These are phyloP conservation scores for Aureobasidium leucospermi DNA, from an alignment of 2,329 filamentous ascomycete genomes.

Conservation along the genomic window DNA sequence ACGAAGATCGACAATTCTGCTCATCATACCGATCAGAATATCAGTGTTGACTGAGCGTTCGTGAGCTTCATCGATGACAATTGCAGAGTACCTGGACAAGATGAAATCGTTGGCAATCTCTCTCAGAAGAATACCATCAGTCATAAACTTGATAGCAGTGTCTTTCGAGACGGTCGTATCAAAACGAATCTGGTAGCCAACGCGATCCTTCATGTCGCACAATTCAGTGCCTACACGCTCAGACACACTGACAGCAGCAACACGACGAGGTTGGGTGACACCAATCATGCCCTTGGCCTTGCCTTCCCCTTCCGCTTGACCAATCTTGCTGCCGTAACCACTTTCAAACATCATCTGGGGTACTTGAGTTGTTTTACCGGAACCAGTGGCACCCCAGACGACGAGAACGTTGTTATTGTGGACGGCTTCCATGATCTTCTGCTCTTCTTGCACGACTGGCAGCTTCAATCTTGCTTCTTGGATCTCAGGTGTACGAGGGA, in stretches of 20 bases:
- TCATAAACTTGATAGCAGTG: constrained; percentile 98
- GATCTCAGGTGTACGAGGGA: constrained; percentile 63
- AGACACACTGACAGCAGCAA: constrained; percentile 94
- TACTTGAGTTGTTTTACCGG: constrained; percentile 94
- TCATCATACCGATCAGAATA: constrained; percentile 95
- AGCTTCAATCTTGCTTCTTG: constrained; percentile 71
- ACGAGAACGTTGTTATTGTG: constrained; percentile 86
- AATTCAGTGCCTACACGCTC: constrained; percentile 84
- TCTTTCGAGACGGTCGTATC: constrained; percentile 73
- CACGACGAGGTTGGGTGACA: constrained; percentile 87
- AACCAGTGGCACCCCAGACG: constrained; percentile 90
- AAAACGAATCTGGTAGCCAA: constrained; percentile 90
- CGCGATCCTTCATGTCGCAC: constrained; percentile 65
- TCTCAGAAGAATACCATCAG: constrained; percentile 86
- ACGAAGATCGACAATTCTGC: constrained; percentile 79
- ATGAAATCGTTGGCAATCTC: constrained; percentile 88
- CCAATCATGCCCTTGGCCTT: constrained; percentile 77
- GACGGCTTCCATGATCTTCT: constrained; percentile 96
- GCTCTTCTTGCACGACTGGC: constrained; percentile 89
- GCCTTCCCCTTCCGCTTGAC: constrained; percentile 26
- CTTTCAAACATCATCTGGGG: constrained; percentile 95
- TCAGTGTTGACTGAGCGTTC: constrained; percentile 97
- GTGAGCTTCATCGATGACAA: constrained; percentile 95
- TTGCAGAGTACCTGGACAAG: constrained; percentile 80
- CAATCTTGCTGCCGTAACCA: constrained; percentile 72